Conservation (phyloP, 176 grass and related monocot species). For the Bothriochloa decipiens region DNA sequence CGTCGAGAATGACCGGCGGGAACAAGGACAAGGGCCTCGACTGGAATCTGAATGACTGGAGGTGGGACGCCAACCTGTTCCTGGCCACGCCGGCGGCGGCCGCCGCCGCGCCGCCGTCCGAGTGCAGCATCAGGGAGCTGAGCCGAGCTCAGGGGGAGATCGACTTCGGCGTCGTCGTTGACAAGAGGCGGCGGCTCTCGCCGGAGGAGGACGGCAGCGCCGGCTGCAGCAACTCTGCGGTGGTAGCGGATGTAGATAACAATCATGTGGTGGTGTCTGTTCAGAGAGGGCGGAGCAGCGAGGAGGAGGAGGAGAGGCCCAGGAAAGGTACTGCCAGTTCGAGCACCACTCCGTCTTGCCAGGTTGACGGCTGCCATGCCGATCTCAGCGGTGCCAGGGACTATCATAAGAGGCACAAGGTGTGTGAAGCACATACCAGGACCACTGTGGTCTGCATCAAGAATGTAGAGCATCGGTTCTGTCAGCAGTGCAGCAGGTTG, state of each 20-base stretch:
- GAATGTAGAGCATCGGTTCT: slow-evolving; percentile 70
- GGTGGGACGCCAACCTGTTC: slow-evolving; percentile 57
- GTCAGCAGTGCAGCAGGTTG: slow-evolving; percentile 94
- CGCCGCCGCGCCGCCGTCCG: not conserved
- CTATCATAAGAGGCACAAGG: slow-evolving; percentile 86
- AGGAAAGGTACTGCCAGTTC: slow-evolving; percentile 41
- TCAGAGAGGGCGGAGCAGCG: slow-evolving; percentile 35
- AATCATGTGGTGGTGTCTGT: not conserved
- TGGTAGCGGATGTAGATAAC: slow-evolving; percentile 9
- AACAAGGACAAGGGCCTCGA: slow-evolving; percentile 47
- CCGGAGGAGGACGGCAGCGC: slow-evolving; percentile 48
- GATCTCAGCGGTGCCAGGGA: slow-evolving; percentile 61
- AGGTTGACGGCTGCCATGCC: slow-evolving; percentile 66
- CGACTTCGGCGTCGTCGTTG: slow-evolving; percentile 44
- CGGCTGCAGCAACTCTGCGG: slow-evolving; percentile 22
- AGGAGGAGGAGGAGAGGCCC: slow-evolving; percentile 37
- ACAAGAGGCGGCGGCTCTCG: slow-evolving; percentile 59
- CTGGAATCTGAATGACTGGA: slow-evolving; percentile 68
- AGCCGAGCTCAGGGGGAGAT: slow-evolving; percentile 35
- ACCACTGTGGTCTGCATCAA: slow-evolving; percentile 47
- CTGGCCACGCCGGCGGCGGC: slow-evolving; percentile 39
- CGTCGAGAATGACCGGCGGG: slow-evolving; percentile 26
- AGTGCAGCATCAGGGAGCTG: slow-evolving; percentile 42
- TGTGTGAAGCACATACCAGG: slow-evolving; percentile 76
- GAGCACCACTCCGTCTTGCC: slow-evolving; percentile 52